Evolutionary conservation across 805 yeast species (phyloP).

Genomic region (Cyberlindnera xishuangbannaensis): DNA sequence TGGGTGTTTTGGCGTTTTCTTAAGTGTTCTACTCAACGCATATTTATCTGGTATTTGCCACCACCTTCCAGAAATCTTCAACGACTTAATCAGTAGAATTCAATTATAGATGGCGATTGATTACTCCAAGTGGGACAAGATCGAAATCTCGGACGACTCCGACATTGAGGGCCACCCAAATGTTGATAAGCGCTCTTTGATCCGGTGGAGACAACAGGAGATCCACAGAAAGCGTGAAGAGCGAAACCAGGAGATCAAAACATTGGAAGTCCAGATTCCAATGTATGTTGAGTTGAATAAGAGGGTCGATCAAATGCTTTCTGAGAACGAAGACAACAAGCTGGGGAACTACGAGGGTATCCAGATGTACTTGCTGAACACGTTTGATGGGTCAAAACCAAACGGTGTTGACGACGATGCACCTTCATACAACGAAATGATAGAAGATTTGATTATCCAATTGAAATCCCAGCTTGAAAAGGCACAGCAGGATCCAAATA

Average conservation of each 20-base stretch:
- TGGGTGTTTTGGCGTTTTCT: neutral
- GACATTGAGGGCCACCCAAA: constrained; percentile 98
- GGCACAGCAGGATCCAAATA: constrained; percentile 39
- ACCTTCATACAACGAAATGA: constrained; percentile 84
- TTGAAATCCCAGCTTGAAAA: constrained; percentile 53
- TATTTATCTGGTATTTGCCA: too few species aligned
- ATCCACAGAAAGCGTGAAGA: constrained; percentile 89
- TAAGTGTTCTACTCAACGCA: neutral
- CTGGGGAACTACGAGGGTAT: constrained; percentile 29
- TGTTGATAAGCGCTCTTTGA: constrained; percentile 89
- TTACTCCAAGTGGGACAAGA: constrained; percentile 96
- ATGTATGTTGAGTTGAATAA: constrained; percentile 74
- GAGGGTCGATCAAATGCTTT: constrained; percentile 62
- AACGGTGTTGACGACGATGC: constrained; percentile 39
- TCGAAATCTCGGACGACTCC: constrained; percentile 93
- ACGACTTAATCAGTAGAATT: neutral
- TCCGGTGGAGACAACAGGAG: constrained; percentile 94
- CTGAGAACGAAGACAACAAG: constrained; percentile 34
- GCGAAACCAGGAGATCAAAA: constrained; percentile 70
- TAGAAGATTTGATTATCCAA: constrained; percentile 82
- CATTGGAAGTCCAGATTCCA: constrained; percentile 67
- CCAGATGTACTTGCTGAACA: constrained; percentile 37
- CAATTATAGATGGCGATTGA: constrained; percentile 66
- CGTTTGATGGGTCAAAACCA: constrained; percentile 62
- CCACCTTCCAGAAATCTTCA: too few species aligned